Percentiles rank a stretch among this genome's conserved stretches.
Evolutionary conservation across 2,329 filamentous ascomycete species (phyloP).

Genomic region (Colletotrichum paranaense): DNA sequence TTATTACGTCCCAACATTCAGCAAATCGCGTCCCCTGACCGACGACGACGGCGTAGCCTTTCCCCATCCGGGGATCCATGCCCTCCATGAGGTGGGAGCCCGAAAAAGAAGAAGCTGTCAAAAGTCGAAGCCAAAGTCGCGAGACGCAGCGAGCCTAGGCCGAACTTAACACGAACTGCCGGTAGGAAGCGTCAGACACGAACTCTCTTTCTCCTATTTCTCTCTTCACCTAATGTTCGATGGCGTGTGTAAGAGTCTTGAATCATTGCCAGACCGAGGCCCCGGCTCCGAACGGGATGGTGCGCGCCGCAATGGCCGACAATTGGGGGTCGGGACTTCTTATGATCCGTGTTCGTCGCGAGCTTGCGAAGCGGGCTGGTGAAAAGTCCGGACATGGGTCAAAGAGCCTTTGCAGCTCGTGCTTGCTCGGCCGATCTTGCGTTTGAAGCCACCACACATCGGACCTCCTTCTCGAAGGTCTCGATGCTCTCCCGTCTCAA

Average conservation of each 20-base stretch:
- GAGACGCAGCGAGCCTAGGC: background rate
- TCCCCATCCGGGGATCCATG: background rate
- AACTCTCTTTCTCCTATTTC: background rate
- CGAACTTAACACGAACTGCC: background rate
- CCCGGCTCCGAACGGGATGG: conserved; percentile 11
- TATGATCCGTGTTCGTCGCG: background rate
- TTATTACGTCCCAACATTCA: background rate
- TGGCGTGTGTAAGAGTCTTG: background rate
- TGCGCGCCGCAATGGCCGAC: background rate
- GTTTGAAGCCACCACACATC: conserved; percentile 18
- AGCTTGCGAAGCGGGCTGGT: background rate
- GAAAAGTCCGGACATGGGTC: conserved; percentile 9
- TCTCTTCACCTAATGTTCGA: background rate
- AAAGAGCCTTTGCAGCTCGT: conserved; percentile 2
- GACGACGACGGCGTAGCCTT: background rate
- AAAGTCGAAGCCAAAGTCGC: conserved; percentile 9
- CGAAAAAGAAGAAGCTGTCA: background rate
- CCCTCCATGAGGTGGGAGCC: background rate
- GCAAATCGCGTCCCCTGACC: background rate
- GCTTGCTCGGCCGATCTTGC: conserved; percentile 26
- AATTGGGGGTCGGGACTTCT: background rate
- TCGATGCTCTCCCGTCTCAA: conserved; percentile 1
- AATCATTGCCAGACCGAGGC: conserved; percentile 4
- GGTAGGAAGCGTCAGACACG: background rate
- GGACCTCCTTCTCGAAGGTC: conserved; percentile 28